Base-by-base conservation (phyloP, 208 protist genomes). In the Herpetomonas muscarum region DNA sequence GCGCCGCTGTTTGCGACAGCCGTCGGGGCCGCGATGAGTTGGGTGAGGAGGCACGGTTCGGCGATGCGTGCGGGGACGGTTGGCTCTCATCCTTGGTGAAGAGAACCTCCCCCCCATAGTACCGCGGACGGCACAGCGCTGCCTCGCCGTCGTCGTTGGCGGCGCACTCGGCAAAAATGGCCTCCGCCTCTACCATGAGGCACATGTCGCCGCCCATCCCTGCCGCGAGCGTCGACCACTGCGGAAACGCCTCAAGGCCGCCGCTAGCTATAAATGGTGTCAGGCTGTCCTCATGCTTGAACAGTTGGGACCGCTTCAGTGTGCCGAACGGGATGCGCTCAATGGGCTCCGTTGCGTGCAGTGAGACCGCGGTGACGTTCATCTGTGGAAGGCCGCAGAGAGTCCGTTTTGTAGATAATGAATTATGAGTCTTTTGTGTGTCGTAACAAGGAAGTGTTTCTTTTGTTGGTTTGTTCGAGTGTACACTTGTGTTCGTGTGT, bases 401-500 rank as follows among this genome's bases (percentile, higher is more conserved):
- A n/a, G n/a, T n/a, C n/a, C n/a, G n/a, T n/a, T n/a, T n/a, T n/a
- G n/a, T n/a, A n/a, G n/a, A n/a, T n/a, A n/a, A n/a, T n/a, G n/a
- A n/a, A n/a, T n/a, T n/a, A n/a, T n/a, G n/a, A n/a, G n/a, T n/a
- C n/a, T n/a, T n/a, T n/a, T n/a, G n/a, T n/a, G n/a, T n/a, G n/a
- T n/a, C n/a, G n/a, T n/a, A n/a, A n/a, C n/a, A 26, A 42, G 19
- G 13, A 34, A 48, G 28, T 59, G 44, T 17, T 22, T 24, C 6
- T 9, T 48, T 21, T 54, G 19, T 17, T 34, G 12, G 15, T 26
- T 6, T 26, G 51, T 39, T 47, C 50, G 17, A 53, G 42, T 42
- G 50, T 50, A 41, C 45, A 1, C 49, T 42, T 52, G 24, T 32
- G 34, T n/a, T n/a, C n/a, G n/a, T n/a, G n/a, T n/a, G n/a, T n/a